A percentile compares a stretch with the other conserved stretches of the same genome.
Conservation (phyloP, 306 rosid species). For the Begonia masoniana region DNA sequence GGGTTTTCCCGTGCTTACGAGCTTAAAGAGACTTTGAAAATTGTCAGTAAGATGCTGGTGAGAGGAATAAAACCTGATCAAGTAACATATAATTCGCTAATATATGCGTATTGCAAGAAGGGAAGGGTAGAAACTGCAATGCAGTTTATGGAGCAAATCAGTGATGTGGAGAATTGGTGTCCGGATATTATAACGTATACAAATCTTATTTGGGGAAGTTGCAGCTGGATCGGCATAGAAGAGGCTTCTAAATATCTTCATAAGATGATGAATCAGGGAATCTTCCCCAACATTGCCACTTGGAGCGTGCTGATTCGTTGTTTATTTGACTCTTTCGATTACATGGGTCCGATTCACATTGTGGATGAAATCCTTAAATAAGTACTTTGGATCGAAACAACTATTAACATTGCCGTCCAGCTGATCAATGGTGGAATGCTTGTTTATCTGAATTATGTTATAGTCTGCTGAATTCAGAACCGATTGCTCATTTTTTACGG, state of each 20-base stretch:
- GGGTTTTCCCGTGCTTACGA: conserved; percentile 52
- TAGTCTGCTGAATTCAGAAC: too few species aligned
- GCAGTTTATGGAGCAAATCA: conserved; percentile 34
- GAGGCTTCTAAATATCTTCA: conserved; percentile 55
- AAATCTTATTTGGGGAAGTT: conserved; percentile 59
- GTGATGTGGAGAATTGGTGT: conserved; percentile 33
- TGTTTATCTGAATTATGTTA: too few species aligned
- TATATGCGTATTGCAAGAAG: conserved; percentile 44
- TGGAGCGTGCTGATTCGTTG: conserved; percentile 66
- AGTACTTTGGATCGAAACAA: too few species aligned
- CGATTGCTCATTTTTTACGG: too few species aligned
- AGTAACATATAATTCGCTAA: conserved; percentile 39
- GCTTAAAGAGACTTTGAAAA: conserved; percentile 40
- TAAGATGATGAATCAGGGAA: conserved; percentile 47
- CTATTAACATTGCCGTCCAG: too few species aligned
- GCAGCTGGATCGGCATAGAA: conserved; percentile 42
- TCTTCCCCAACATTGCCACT: conserved; percentile 48
- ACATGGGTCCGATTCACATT: conserved; percentile 65
- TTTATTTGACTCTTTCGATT: conserved; percentile 63
- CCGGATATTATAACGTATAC: conserved; percentile 63
- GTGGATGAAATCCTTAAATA: conserved; percentile 43
- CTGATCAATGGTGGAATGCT: too few species aligned
- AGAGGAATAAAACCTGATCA: conserved; percentile 48
- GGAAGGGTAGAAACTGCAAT: conserved; percentile 49
- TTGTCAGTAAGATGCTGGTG: conserved; percentile 53